Evolutionary conservation across 176 grass and related monocot genomes (phyloP), one percentile per base, ranked within the genome.

Genomic region (Carex pumila): DNA sequence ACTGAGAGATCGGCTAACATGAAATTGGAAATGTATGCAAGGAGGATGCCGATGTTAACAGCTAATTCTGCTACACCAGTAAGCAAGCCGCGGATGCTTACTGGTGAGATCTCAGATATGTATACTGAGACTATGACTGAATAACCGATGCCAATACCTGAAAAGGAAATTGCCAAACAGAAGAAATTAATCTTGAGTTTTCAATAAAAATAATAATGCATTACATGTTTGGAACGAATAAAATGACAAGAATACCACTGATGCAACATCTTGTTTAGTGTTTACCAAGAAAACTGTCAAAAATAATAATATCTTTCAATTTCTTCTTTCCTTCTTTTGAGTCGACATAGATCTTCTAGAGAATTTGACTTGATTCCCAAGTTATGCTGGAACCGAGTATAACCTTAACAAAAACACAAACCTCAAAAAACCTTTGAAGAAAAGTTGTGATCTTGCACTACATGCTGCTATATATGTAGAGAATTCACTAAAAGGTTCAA

Each of bases 1-100:
- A 62, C 77, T 12, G 86, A 82, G 47, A 88, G 43, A 74, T n/a
- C 82, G 29, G 89, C 78, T 56, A 91, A 85, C 9, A 85, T 31
- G 50, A 87, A 91, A 84, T 87, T 91, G 5, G 84, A 83, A 13
- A 91, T 58, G 77, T 91, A 88, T 74, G 73, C 87, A 9, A 91
- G 86, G 0, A 89, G 84, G 9, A 89, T 12, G 12, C 88, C 88
- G 2, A 68, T 18, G 57, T 43, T 89, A 79, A 89, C 7, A 25
- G 66, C 64, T 29, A 89, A 76, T 58, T 89, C 81, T 3, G 31
- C 29, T 55, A 92, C 1, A 2, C 84, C 63, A 0, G 87, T 54
- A 0, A 82, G 12, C 43, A 92, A 34, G 21, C 90, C 90, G 7
- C 90, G 90, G 3, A 65, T 69, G 74, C 84, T 58, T 34, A 79